Base-by-base conservation (phyloP, 1,139 yeast genomes). In the Arxiozyma slooffiae region DNA sequence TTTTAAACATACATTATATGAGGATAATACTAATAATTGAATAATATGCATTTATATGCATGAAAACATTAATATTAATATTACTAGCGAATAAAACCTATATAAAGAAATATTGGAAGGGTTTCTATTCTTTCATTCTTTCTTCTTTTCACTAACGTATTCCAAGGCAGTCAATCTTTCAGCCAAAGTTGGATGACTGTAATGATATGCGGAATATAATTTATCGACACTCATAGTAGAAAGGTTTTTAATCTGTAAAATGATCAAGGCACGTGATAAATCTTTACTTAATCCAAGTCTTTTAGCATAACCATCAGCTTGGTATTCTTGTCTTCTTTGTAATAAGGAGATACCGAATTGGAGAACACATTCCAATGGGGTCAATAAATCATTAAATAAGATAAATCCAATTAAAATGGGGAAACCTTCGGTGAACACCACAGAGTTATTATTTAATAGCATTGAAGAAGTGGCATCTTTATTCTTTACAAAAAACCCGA, bases 271-370 rank as follows among this genome's bases (percentile, higher is more conserved):
- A 53, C 74, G 74, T 49, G 85, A 78, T 66, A 92, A 78, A 49
- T 81, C 82, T 38, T 77, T 74, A 8, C 85, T 75, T 64, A 81
- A 82, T 30, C 95, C 95, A 58, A 82, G 77, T 49, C 76, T 72
- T 53, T 78, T 80, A 11, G 97, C 97, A 64, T 78, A 90, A 51
- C 76, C 80, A 67, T 92, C 97, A 22, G 98, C 98, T 70, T 92
- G 89, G 63, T 82, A 92, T 71, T 92, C 98, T 60, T 84, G 85
- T 61, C 81, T 80, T 76, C 98, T 84, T 16, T 90, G 80, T 52
- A 87, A 67, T 52, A 82, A 71, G 66, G 87, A 85, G 74, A 79
- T 77, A 38, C 71, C 70, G 60, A 89, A 88, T 54, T 81, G 79
- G 64, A 84, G 67, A 23, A 79, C 67, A 56, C 87, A 79, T 62